A percentile compares a stretch with the other conserved stretches of the same genome.
phyloP scores from a whole-genome alignment of 805 yeast species.

The Pichia scutulata region DNA sequence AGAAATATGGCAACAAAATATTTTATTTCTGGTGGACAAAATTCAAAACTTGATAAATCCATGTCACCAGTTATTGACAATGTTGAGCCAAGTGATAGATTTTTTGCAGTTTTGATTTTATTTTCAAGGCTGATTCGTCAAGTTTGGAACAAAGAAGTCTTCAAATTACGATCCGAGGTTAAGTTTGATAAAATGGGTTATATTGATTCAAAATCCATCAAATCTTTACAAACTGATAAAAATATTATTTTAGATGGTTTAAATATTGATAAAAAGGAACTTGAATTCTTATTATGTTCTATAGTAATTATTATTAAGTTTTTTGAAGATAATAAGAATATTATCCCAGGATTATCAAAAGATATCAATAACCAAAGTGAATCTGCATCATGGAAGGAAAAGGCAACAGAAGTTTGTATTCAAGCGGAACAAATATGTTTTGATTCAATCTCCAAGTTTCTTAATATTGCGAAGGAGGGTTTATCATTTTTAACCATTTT shows the following conservation, averaged over 20 bases:
- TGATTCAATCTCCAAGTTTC: constrained; percentile 63
- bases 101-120: constrained; percentile 78
- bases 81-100: constrained; percentile 86
- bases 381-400: constrained; percentile 35
- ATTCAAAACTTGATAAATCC: constrained; percentile 35
- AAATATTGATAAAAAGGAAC: constrained; percentile 40
- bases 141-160: constrained; percentile 70
- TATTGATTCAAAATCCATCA: constrained; percentile 32
- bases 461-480: constrained; percentile 80
- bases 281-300: constrained; percentile 67
- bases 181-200: constrained; percentile 31
- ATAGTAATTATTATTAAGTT: constrained; percentile 62
- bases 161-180: constrained; percentile 32
- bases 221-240: constrained; percentile 30
- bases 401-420: constrained; percentile 50
- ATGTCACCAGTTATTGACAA: constrained; percentile 46
- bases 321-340: constrained; percentile 56
- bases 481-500: constrained; percentile 79
- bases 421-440: constrained; percentile 92
- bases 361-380: constrained; percentile 50
- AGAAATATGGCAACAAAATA: constrained; percentile 42
- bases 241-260: constrained; percentile 37
- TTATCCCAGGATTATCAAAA: constrained; percentile 47
- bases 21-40: constrained; percentile 47
- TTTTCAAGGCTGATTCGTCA: constrained; percentile 72